These are phyloP conservation scores for Myxozyma nipponensis DNA, from an alignment of 805 yeast species.

Conservation along the genomic window DNA sequence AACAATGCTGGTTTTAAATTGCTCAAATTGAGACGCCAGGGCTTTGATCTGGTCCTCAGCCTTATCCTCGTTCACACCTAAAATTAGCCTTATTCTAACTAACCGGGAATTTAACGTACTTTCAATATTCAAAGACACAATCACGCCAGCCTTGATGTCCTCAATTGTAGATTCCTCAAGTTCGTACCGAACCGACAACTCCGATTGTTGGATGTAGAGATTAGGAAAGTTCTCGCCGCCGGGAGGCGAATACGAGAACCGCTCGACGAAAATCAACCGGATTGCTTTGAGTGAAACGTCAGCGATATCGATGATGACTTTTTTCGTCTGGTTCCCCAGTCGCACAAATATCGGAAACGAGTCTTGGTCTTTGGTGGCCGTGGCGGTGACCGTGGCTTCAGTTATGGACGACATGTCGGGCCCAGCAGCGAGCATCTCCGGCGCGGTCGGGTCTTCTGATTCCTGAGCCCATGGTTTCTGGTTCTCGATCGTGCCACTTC, in stretches of 20 bases:
- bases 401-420: background rate
- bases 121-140: conserved; percentile 55
- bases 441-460: background rate
- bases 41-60: conserved; percentile 33
- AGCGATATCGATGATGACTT: conserved; percentile 23
- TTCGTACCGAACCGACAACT: conserved; percentile 64
- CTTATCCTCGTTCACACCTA: conserved; percentile 32
- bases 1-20: conserved; percentile 31
- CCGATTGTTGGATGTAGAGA: conserved; percentile 63
- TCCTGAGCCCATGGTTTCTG: background rate
- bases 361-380: background rate
- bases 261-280: conserved; percentile 75
- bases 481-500: background rate
- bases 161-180: conserved; percentile 63
- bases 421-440: background rate
- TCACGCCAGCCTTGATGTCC: conserved; percentile 57
- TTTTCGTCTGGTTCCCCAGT: conserved; percentile 37
- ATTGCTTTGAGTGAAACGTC: conserved; percentile 49
- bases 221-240: conserved; percentile 64
- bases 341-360: conserved; percentile 34
- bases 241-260: conserved; percentile 79
- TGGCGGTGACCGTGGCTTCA: background rate
- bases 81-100: conserved; percentile 1
- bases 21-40: conserved; percentile 28
- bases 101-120: conserved; percentile 34